These are phyloP conservation scores for Boletus huronensis DNA, from an alignment of 768 basidiomycete genomes.

Conservation along the genomic window DNA sequence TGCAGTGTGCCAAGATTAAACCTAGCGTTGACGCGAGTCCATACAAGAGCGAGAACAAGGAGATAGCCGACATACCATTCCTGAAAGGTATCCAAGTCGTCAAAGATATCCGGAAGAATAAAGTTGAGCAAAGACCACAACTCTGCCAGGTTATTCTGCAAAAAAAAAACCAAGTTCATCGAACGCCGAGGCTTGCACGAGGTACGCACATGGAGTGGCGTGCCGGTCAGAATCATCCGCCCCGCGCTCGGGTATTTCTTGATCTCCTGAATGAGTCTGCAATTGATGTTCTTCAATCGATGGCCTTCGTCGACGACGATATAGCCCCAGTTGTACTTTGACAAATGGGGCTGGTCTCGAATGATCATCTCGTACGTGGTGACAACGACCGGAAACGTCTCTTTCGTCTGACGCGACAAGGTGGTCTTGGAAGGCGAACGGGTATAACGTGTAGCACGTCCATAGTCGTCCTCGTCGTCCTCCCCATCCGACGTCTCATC, in stretches of 20 bases:
- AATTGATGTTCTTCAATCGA: slow-evolving; percentile 90
- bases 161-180: background rate
- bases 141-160: slow-evolving; percentile 95
- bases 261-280: slow-evolving; percentile 85
- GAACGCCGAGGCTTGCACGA: background rate
- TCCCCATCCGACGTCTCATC: slow-evolving; percentile 11
- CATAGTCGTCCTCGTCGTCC: slow-evolving; percentile 11
- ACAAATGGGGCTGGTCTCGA: slow-evolving; percentile 65
- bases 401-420: slow-evolving; percentile 23
- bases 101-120: slow-evolving; percentile 90
- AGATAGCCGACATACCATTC: slow-evolving; percentile 55
- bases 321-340: slow-evolving; percentile 77
- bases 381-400: slow-evolving; percentile 71
- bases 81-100: slow-evolving; percentile 85
- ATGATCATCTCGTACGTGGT: slow-evolving; percentile 96
- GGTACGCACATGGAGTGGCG: slow-evolving; percentile 80
- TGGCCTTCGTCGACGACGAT: slow-evolving; percentile 98
- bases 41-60: background rate
- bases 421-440: background rate
- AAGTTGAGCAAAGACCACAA: slow-evolving; percentile 96
- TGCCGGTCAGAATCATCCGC: slow-evolving; percentile 92
- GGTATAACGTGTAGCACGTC: slow-evolving; percentile 14
- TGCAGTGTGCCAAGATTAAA: slow-evolving; percentile 71
- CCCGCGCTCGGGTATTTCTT: slow-evolving; percentile 83
- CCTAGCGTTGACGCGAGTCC: slow-evolving; percentile 34